phyloP scores from a whole-genome alignment of 2,329 filamentous ascomycete species.

The Cryphonectria japonica region DNA sequence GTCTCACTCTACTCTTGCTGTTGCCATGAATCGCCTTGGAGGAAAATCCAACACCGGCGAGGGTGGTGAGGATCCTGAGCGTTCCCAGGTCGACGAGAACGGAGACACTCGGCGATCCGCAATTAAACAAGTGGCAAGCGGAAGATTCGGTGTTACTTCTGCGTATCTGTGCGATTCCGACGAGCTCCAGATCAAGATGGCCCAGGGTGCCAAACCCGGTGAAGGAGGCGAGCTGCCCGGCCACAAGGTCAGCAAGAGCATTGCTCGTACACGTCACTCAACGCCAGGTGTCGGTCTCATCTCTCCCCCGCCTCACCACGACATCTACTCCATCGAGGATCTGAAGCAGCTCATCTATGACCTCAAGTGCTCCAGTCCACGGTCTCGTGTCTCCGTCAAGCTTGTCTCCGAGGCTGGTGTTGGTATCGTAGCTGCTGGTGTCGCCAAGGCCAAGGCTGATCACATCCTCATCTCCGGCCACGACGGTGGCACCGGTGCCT shows the following conservation, averaged over 20 bases:
- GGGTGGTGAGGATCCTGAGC: slow-evolving; percentile 93
- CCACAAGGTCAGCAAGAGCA: slow-evolving; percentile 93
- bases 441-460: slow-evolving; percentile 95
- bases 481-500: slow-evolving; percentile 95
- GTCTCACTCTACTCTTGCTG: slow-evolving; percentile 90
- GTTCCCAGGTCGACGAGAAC: slow-evolving; percentile 83
- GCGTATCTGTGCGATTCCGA: slow-evolving; percentile 94
- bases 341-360: slow-evolving; percentile 98
- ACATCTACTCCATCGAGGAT: slow-evolving; percentile 96
- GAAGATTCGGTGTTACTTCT: slow-evolving; percentile 93
- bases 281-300: slow-evolving; percentile 96
- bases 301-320: slow-evolving; percentile 93
- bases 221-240: slow-evolving; percentile 97
- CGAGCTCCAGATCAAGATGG: slow-evolving; percentile 99
- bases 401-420: slow-evolving; percentile 97
- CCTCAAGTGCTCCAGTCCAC: slow-evolving; percentile 92
- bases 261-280: slow-evolving; percentile 92
- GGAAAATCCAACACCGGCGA: slow-evolving; percentile 98
- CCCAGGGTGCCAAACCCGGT: slow-evolving; percentile 95
- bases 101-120: slow-evolving; percentile 96
- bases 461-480: slow-evolving; percentile 97
- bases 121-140: slow-evolving; percentile 96
- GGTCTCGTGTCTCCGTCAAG: slow-evolving; percentile 92
- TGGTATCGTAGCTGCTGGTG: slow-evolving; percentile 95
- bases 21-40: slow-evolving; percentile 95